Conservation (phyloP, 2,329 filamentous ascomycete genomes). For the Trichophyton mentagrophytes region DNA sequence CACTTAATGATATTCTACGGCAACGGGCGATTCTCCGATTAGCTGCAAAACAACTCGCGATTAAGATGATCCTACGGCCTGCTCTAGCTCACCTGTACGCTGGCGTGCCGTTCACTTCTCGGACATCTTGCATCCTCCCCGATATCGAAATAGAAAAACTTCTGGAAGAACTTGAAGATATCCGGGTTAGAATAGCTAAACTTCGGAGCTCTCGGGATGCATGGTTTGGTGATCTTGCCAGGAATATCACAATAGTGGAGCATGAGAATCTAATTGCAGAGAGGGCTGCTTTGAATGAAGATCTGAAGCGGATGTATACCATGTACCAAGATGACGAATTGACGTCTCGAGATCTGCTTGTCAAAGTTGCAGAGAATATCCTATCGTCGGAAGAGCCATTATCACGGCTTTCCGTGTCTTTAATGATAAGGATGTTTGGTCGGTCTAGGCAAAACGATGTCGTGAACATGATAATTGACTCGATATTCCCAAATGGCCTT, state of each 20-base stretch:
- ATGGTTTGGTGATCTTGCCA: constrained; percentile 23
- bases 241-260: constrained; percentile 17
- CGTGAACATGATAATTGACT: constrained; percentile 26
- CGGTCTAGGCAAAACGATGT: constrained; percentile 29
- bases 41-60: constrained; percentile 28
- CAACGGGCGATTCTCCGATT: constrained; percentile 28
- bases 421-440: constrained; percentile 28
- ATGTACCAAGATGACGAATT: constrained; percentile 21
- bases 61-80: constrained; percentile 28
- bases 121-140: constrained; percentile 14
- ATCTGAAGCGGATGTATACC: constrained; percentile 21
- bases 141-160: constrained; percentile 22
- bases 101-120: constrained; percentile 19
- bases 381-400: constrained; percentile 26
- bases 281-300: constrained; percentile 20
- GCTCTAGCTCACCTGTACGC: constrained; percentile 28
- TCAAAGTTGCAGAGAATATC: constrained; percentile 26
- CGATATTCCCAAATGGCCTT: constrained; percentile 28
- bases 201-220: constrained; percentile 19
- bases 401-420: constrained; percentile 21
- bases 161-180: constrained; percentile 23
- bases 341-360: constrained; percentile 25
- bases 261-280: constrained; percentile 18
- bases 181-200: constrained; percentile 22
- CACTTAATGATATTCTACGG: constrained; percentile 1